These are phyloP conservation scores for Hibiscus trionum DNA, from an alignment of 345 rosid genomes.

Conservation along the genomic window DNA sequence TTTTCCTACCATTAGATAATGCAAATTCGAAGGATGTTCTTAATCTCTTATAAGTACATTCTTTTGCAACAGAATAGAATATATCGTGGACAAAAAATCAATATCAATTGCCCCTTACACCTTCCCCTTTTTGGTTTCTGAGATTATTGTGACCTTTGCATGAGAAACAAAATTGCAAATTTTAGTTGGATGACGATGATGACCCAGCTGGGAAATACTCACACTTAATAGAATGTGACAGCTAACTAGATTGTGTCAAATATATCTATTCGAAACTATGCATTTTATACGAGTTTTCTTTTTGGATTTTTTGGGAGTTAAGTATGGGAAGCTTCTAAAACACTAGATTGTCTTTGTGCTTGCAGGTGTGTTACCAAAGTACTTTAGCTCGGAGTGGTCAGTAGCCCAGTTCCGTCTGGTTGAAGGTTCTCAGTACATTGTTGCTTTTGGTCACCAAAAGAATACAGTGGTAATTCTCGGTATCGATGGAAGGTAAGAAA, in stretches of 20 bases:
- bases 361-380: conserved; percentile 89
- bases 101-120: neutral
- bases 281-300: neutral
- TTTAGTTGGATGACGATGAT: neutral
- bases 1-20: neutral
- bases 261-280: neutral
- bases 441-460: conserved; percentile 88
- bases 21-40: neutral
- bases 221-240: neutral
- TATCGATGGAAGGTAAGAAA: conserved; percentile 83
- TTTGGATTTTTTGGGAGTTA: neutral
- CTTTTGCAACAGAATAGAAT: neutral
- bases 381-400: conserved; percentile 98
- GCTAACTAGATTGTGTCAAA: neutral
- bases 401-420: conserved; percentile 83
- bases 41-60: neutral
- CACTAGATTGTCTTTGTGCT: conserved; percentile 2
- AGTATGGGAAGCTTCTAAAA: neutral
- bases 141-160: neutral
- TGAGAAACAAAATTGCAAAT: neutral
- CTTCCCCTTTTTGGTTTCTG: neutral
- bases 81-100: neutral
- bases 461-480: conserved; percentile 88
- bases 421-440: conserved; percentile 78
- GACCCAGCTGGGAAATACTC: neutral